A percentile compares a stretch with the other conserved stretches of the same genome.
These are phyloP conservation scores for Torulaspora delbrueckii DNA, from an alignment of 805 yeast species.

Conservation along the genomic window DNA sequence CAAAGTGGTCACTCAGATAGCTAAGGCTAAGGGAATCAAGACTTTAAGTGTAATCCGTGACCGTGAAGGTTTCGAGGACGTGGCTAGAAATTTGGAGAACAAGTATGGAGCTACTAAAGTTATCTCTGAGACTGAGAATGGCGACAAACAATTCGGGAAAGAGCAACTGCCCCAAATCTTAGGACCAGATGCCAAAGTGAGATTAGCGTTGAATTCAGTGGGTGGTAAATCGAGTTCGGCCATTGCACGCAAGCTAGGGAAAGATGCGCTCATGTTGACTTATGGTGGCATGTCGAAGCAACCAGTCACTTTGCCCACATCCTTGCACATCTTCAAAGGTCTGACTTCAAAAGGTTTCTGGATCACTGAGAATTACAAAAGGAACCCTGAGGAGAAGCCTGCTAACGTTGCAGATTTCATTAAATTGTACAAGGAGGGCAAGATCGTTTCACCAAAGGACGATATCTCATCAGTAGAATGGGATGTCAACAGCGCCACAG, in stretches of 20 bases:
- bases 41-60: conserved; percentile 86
- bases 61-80: conserved; percentile 68
- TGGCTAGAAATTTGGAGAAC: conserved; percentile 47
- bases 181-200: conserved; percentile 47
- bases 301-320: conserved; percentile 88
- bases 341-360: conserved; percentile 85
- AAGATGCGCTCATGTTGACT: conserved; percentile 74
- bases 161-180: conserved; percentile 44
- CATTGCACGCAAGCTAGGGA: conserved; percentile 74
- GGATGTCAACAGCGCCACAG: conserved; percentile 30
- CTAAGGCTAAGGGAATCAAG: conserved; percentile 68
- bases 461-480: conserved; percentile 38
- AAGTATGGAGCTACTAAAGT: conserved; percentile 78
- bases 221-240: conserved; percentile 85
- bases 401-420: conserved; percentile 52
- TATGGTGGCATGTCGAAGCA: conserved; percentile 98
- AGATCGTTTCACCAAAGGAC: conserved; percentile 46
- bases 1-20: conserved; percentile 84
- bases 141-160: conserved; percentile 59
- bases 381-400: conserved; percentile 56
- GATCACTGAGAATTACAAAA: conserved; percentile 67
- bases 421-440: conserved; percentile 53
- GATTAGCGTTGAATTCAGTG: conserved; percentile 83
- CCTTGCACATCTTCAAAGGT: conserved; percentile 85
- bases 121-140: conserved; percentile 81